phyloP scores from a whole-genome alignment of 2,329 filamentous ascomycete species.

The Cordyceps farinosa region DNA sequence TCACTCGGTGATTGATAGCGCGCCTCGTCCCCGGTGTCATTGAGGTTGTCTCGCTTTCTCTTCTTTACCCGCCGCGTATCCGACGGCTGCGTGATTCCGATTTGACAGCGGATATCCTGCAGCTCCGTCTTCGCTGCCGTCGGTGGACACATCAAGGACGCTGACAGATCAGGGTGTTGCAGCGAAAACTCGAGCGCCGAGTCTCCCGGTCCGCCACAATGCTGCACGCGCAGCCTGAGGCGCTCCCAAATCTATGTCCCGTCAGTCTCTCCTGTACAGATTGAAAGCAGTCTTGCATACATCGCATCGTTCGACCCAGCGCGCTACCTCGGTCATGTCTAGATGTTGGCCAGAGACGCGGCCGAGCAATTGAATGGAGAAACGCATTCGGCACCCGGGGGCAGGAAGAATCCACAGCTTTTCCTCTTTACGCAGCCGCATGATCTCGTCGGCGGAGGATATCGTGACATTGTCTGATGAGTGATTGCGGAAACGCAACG shows the following conservation, averaged over 20 bases:
- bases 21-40: background rate
- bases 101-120: slow-evolving; percentile 24
- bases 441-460: slow-evolving; percentile 25
- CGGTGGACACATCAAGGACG: slow-evolving; percentile 29
- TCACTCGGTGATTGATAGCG: background rate
- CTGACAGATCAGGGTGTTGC: slow-evolving; percentile 34
- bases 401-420: slow-evolving; percentile 34
- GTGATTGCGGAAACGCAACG: slow-evolving; percentile 25
- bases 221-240: slow-evolving; percentile 29
- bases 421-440: slow-evolving; percentile 21
- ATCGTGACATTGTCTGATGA: slow-evolving; percentile 16
- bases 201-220: slow-evolving; percentile 17
- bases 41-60: background rate
- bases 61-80: background rate
- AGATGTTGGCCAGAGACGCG: slow-evolving; percentile 22
- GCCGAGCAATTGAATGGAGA: slow-evolving; percentile 23
- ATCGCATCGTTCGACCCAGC: slow-evolving; percentile 26
- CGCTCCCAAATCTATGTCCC: slow-evolving; percentile 31
- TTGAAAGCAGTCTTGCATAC: slow-evolving; percentile 21
- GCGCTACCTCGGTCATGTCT: slow-evolving; percentile 20
- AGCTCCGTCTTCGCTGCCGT: slow-evolving; percentile 27
- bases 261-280: background rate
- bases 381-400: slow-evolving; percentile 29
- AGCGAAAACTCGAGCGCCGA: slow-evolving; percentile 32
- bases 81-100: slow-evolving; percentile 24